phyloP scores from a whole-genome alignment of 169 alveolate species.

The Besnoitia besnoiti region DNA sequence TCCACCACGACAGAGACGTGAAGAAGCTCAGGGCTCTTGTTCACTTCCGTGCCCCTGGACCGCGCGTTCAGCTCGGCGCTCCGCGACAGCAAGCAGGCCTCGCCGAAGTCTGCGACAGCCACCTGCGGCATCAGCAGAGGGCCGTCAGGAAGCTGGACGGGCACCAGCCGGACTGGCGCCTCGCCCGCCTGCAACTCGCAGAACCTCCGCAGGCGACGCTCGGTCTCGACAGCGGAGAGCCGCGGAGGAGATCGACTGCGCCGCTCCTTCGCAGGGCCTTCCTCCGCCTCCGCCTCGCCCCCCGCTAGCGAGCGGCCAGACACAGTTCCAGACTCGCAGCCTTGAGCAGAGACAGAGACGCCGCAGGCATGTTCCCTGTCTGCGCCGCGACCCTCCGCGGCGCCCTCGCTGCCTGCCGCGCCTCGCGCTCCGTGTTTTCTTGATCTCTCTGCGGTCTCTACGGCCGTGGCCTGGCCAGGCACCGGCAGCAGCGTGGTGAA shows the following conservation, averaged over 20 bases:
- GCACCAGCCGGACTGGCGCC: too few species aligned
- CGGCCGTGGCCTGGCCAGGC: slow-evolving; percentile 35
- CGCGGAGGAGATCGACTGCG: too few species aligned
- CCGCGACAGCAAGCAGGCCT: slow-evolving; percentile 83
- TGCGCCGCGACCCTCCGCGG: not conserved
- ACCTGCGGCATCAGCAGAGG: slow-evolving; percentile 78
- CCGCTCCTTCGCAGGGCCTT: too few species aligned
- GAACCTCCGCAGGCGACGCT: too few species aligned
- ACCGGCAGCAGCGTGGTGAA: slow-evolving; percentile 22
- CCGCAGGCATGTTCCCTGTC: not conserved
- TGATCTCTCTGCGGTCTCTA: slow-evolving; percentile 27
- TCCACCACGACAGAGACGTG: slow-evolving; percentile 25
- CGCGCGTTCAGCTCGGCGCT: not conserved
- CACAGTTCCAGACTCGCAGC: not conserved
- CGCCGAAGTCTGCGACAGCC: slow-evolving; percentile 92
- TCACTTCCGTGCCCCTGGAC: slow-evolving; percentile 90
- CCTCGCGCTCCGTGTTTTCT: slow-evolving; percentile 19
- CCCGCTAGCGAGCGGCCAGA: too few species aligned
- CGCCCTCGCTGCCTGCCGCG: not conserved
- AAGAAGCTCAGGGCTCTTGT: slow-evolving; percentile 92
- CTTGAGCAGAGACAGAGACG: not conserved
- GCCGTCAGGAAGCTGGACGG: slow-evolving; percentile 38
- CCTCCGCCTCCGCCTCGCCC: too few species aligned
- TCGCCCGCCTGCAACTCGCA: too few species aligned
- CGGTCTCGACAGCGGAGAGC: too few species aligned